These are phyloP conservation scores for Fraxinus paxiana DNA, from an alignment of 305 asterid genomes.

Conservation along the genomic window DNA sequence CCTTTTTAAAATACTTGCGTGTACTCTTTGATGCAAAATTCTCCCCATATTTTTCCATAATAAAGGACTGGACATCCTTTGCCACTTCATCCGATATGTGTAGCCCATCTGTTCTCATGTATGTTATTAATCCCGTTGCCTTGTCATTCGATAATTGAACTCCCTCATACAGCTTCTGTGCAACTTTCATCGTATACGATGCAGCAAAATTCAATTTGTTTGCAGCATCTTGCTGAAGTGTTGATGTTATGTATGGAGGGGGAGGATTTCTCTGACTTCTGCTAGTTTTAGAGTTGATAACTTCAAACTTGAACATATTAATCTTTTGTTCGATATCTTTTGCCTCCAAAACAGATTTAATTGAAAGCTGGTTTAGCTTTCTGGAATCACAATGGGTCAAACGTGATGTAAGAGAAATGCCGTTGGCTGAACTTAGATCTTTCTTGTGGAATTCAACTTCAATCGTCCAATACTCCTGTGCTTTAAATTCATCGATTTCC, in stretches of 20 bases:
- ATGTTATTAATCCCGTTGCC: conserved; percentile 75
- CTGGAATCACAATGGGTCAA: conserved; percentile 53
- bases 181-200: conserved; percentile 70
- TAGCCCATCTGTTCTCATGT: conserved; percentile 90
- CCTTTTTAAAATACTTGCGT: conserved; percentile 76
- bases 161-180: conserved; percentile 89
- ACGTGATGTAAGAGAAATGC: conserved; percentile 40
- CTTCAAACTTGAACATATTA: conserved; percentile 46
- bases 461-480: conserved; percentile 80
- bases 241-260: conserved; percentile 74
- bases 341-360: conserved; percentile 58
- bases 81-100: conserved; percentile 79
- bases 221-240: conserved; percentile 96
- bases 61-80: conserved; percentile 58
- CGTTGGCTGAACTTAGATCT: conserved; percentile 29
- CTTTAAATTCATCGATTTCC: conserved; percentile 67
- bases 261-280: conserved; percentile 63
- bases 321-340: conserved; percentile 50
- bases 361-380: conserved; percentile 54
- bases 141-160: conserved; percentile 61
- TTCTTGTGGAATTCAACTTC: conserved; percentile 46
- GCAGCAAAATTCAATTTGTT: conserved; percentile 68
- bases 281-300: conserved; percentile 49
- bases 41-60: conserved; percentile 60
- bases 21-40: conserved; percentile 51